A percentile compares a stretch with the other conserved stretches of the same genome.
These are phyloP conservation scores for Fonsecaea multimorphosa DNA, from an alignment of 2,329 filamentous ascomycete genomes.

Conservation along the genomic window DNA sequence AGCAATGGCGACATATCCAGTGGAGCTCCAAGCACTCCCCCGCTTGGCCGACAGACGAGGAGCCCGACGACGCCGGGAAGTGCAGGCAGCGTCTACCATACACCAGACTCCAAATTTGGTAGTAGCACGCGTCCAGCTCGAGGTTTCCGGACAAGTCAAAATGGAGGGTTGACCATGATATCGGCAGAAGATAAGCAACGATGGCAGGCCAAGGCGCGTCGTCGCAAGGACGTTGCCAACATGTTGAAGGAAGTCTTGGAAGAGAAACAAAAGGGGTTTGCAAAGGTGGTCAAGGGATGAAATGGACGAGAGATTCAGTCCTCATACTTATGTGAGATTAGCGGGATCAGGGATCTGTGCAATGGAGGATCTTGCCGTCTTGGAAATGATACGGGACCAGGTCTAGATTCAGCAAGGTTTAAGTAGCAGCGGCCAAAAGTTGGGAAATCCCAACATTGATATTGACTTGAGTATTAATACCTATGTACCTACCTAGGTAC, in stretches of 20 bases:
- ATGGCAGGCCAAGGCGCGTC: conserved; percentile 37
- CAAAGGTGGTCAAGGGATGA: conserved; percentile 16
- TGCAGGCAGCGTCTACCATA: conserved; percentile 39
- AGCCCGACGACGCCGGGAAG: conserved; percentile 34
- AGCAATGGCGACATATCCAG: conserved; percentile 29
- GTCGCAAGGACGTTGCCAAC: conserved; percentile 37
- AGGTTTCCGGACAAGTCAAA: conserved; percentile 27
- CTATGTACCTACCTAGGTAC: too few species aligned
- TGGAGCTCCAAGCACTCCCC: conserved; percentile 28
- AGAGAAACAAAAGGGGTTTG: conserved; percentile 30
- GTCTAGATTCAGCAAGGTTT: background rate
- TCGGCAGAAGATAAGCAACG: conserved; percentile 37
- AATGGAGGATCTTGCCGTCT: background rate
- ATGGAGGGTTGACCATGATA: conserved; percentile 27
- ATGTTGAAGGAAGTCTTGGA: conserved; percentile 36
- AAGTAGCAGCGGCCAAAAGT: background rate
- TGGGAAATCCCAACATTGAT: background rate
- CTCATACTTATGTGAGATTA: conserved; percentile 2
- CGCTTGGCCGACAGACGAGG: conserved; percentile 19
- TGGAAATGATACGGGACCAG: background rate
- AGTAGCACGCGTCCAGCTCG: conserved; percentile 30
- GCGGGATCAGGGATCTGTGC: background rate
- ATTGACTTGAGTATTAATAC: too few species aligned
- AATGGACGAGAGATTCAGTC: background rate
- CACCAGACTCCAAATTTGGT: conserved; percentile 37